Evolutionary conservation across 2,329 filamentous ascomycete genomes (phyloP).

Genomic region (Cercospora sesami): DNA sequence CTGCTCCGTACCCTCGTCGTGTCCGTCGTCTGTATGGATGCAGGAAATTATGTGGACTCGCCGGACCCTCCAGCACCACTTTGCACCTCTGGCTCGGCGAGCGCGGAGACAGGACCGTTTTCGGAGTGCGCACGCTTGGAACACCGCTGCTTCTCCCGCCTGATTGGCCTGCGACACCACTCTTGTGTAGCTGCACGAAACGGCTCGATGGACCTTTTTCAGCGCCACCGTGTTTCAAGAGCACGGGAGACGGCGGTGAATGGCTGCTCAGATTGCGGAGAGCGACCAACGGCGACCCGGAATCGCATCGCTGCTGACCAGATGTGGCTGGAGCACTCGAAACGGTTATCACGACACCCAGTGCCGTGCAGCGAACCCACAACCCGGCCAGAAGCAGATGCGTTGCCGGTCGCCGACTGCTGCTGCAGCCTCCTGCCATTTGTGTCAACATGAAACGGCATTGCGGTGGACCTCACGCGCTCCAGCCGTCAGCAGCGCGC

Average conservation of each 20-base stretch:
- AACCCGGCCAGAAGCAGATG: background rate
- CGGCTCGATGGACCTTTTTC: background rate
- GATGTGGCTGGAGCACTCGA: conserved; percentile 1
- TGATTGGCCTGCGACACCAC: conserved; percentile 1
- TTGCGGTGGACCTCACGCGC: background rate
- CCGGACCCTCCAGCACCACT: background rate
- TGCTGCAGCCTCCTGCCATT: background rate
- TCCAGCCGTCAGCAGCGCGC: background rate
- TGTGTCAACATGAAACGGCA: conserved; percentile 7
- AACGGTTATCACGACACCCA: background rate
- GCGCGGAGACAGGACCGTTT: background rate
- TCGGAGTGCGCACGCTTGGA: conserved; percentile 1
- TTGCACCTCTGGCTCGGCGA: background rate
- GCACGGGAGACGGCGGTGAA: conserved; percentile 6
- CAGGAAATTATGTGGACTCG: background rate
- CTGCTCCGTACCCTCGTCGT: background rate
- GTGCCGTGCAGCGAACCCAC: background rate
- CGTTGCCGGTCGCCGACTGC: conserved; percentile 1
- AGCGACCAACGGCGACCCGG: background rate
- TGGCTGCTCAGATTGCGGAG: background rate
- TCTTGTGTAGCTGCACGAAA: conserved; percentile 2
- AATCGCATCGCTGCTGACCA: background rate
- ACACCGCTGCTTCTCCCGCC: background rate
- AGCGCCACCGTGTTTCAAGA: conserved; percentile 12
- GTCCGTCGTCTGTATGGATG: background rate